Base-by-base conservation (phyloP, 2,329 filamentous ascomycete species). In the Lasiodiplodia hormozganensis region DNA sequence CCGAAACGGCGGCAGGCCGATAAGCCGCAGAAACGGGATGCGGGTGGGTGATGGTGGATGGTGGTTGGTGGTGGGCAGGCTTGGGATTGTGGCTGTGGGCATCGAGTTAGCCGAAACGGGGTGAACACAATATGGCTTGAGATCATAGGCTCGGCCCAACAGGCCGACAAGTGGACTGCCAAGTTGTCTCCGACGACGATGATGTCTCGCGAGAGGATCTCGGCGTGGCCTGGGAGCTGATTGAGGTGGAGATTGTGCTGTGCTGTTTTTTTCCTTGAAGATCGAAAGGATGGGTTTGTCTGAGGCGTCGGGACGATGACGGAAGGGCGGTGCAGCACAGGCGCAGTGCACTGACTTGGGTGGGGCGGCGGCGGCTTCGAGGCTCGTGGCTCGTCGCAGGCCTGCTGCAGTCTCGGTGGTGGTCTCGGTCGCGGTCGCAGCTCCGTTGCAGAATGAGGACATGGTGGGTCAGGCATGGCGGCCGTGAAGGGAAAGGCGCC, bases 311-410 rank as follows among this genome's bases (percentile, higher is more conserved):
- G 43, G n/a, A 64, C 51, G 60, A 52, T 49, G 43, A 49, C 34
- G 40, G 56, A 47, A 21, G 43, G 43, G 56, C 56, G 56, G 56
- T 43, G 38, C 16, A n/a, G 40, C 58, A 34, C 40, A 7, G 23
- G 7, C 40, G 43, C n/a, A 18, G 43, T 18, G 58, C 40, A 64
- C 60, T n/a, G 43, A 52, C 60, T 4, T 25, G 28, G 31, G 60
- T 52, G 43, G 60, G 60, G 60, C 60, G 38, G n/a, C 18, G 43
- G 43, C 58, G 7, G 40, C 23, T 47, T 43, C 21, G 57, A 60
- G n/a, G 57, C 23, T 51, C 43, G 58, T 34, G n/a, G 57, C 38
- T 51, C 43, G 58, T 49, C 58, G 58, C 40, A 34, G 58, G 58
- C 25, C 12, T 25, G 16, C 18, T 12, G 58, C 10, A 16, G n/a